These are phyloP conservation scores for Colletotrichum horii DNA, from an alignment of 2,329 filamentous ascomycete genomes.

Conservation along the genomic window DNA sequence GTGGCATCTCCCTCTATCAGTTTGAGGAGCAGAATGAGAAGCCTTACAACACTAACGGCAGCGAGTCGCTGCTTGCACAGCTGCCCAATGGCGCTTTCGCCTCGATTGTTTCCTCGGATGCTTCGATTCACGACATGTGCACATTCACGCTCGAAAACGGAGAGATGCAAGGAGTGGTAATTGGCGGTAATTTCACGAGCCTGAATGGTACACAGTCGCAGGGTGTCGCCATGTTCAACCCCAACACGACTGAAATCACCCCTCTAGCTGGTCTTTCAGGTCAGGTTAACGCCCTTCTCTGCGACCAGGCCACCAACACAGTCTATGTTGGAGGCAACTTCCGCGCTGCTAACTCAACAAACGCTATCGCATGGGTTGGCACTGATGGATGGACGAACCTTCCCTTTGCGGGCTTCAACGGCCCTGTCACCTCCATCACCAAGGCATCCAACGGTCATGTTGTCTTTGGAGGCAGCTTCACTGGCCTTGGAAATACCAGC, in stretches of 20 bases:
- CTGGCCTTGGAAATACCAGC: constrained; percentile 82
- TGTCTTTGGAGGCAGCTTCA: constrained; percentile 90
- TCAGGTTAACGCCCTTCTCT: constrained; percentile 81
- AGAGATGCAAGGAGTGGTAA: constrained; percentile 73
- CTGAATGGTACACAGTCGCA: constrained; percentile 77
- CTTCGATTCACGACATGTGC: constrained; percentile 89
- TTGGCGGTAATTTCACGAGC: constrained; percentile 96
- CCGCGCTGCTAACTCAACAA: constrained; percentile 78
- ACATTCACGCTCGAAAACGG: constrained; percentile 72
- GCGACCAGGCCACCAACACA: constrained; percentile 76
- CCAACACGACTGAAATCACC: constrained; percentile 71
- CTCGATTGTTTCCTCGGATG: constrained; percentile 77
- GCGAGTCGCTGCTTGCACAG: constrained; percentile 78
- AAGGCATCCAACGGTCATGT: constrained; percentile 83
- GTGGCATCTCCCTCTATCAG: constrained; percentile 88
- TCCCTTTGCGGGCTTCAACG: constrained; percentile 94
- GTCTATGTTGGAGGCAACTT: constrained; percentile 94
- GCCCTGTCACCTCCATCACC: constrained; percentile 84
- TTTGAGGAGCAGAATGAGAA: constrained; percentile 80
- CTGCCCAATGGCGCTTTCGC: constrained; percentile 87
- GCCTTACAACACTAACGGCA: constrained; percentile 74
- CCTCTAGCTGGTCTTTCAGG: constrained; percentile 83
- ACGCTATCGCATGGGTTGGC: constrained; percentile 83
- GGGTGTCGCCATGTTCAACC: constrained; percentile 82
- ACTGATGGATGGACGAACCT: constrained; percentile 76